Base-by-base conservation (phyloP, 2,329 filamentous ascomycete genomes). In the Diaporthe helianthi region DNA sequence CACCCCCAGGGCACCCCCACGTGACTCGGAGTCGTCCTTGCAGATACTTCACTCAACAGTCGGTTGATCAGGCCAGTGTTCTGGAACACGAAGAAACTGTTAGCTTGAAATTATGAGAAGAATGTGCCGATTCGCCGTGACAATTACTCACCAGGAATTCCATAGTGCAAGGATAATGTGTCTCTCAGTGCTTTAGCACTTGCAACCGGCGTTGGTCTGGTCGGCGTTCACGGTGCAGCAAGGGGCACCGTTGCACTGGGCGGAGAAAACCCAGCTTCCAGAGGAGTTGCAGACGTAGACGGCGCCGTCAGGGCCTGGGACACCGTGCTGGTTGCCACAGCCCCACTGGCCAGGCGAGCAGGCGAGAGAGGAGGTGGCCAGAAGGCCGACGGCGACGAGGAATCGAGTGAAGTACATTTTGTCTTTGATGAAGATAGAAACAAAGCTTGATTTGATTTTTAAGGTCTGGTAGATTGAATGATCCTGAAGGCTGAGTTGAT, bases 261-360 rank as follows among this genome's bases (percentile, higher is more conserved):
- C 54, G 17, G 47, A 63, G 22, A 63, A 47, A 5, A 47, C 66
- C 66, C 66, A 68, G n/a, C 53, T 53, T 9, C 66, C 66, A 17
- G 66, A 52, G 10, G 66, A 64, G 66, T 33, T 38, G 38, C 66
- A 68, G 15, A 63, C 66, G 36, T 68, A 68, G n/a, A 68, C 47
- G 13, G 66, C 66, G 19, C 66, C 66, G n/a, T 68, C 66, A 2
- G 66, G 66, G 6, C 66, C 66, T 12, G 36, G 66, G 17, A 61
- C 66, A 7, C 66, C 66, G 26, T 68, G 31, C 46, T 64, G 66
- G 66, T 68, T 68, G 22, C 66, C 66, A 26, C 66, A 68, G 19
- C 53, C 26, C 55, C 55, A 68, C 24, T 60, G 15, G 47, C 66
- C 47, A 5, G 66, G 15, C 6, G 15, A 64, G 66, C 66, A 68